phyloP scores from a whole-genome alignment of 192 early-diverging fungal genomes.

The Coemansia asiatica region DNA sequence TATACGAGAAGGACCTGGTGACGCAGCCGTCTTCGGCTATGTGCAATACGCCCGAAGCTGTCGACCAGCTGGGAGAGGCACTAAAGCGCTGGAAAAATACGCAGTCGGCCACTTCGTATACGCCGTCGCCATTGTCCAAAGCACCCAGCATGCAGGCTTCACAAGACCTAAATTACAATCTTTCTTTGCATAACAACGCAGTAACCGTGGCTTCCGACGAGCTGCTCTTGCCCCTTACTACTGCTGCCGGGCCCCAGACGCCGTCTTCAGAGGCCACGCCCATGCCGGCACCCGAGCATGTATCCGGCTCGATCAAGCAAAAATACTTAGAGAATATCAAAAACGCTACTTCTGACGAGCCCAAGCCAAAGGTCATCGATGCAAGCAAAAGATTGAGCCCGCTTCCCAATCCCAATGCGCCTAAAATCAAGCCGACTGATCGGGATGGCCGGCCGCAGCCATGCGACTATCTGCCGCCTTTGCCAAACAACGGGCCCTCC shows the following conservation, averaged over 20 bases:
- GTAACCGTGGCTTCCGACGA: constrained; percentile 23
- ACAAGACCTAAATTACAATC: constrained; percentile 15
- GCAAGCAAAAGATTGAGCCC: constrained; percentile 31
- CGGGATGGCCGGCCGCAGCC: constrained; percentile 44
- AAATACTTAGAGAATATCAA: neutral
- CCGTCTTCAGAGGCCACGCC: constrained; percentile 3
- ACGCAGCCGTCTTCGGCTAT: constrained; percentile 30
- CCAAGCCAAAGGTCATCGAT: constrained; percentile 19
- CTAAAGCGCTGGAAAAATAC: constrained; percentile 18
- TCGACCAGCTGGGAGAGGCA: constrained; percentile 45
- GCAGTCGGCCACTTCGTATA: constrained; percentile 7
- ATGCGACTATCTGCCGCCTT: constrained; percentile 38
- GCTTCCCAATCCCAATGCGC: constrained; percentile 51
- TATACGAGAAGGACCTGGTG: neutral
- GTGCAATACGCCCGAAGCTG: constrained; percentile 32
- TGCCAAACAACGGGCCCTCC: constrained; percentile 4
- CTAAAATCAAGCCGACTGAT: constrained; percentile 29
- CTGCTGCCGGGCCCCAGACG: constrained; percentile 5
- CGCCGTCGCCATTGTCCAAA: constrained; percentile 33
- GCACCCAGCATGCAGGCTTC: constrained; percentile 7
- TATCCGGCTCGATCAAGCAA: constrained; percentile 6
- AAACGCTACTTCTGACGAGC: constrained; percentile 8
- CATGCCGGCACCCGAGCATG: neutral
- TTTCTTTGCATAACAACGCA: constrained; percentile 14
- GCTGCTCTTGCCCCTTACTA: constrained; percentile 38